Base-by-base conservation (phyloP, 768 basidiomycete species). In the Phanerochaete sordida region DNA sequence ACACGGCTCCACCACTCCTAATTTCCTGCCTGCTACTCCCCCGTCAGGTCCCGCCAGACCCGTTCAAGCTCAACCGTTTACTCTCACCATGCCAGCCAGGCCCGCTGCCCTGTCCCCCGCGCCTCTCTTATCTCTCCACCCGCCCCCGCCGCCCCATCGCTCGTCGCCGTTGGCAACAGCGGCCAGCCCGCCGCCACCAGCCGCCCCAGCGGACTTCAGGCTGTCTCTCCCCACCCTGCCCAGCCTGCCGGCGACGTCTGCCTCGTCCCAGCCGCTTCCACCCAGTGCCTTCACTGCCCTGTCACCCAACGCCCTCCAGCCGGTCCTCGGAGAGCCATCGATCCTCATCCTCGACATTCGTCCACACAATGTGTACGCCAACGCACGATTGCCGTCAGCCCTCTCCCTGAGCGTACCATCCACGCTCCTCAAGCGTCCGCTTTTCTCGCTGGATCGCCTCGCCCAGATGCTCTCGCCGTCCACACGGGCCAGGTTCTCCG, bases 381-480 rank as follows among this genome's bases (percentile, higher is more conserved):
- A 80, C 9, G 85, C 86, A 24, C 87, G 93, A 52, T 65, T 97
- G 30, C 81, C 81, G 43, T 67, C 74, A 50, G 87, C 94, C 8
- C 76, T 97, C 56, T 93, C 93, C 50, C 83, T 98, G 62, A 91
- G 91, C 49, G 91, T 97, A 5, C 95, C 96, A 1, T 94, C 95
- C 2, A 98, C 95, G 0, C 87, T 98, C 23, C 87, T 98, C 70
- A 94, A 93, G 63, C 87, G 95, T 0, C 94, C 94, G 1, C 79
- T 87, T 2, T 96, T 94, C 76, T 87, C 91, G 27, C 81, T 96
- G 9, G 78, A 84, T 44, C 86, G 86, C 44, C 81, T 98, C 27
- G 76, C 83, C 7, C 84, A 84, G 27, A 95, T 95, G 88, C 81
- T 98, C n/a, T 82, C 89, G 9, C 84, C 83, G 6, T 61, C 73